Base-by-base conservation (phyloP, 176 grass and related monocot genomes). In the Rhipidocladum racemiflorum region DNA sequence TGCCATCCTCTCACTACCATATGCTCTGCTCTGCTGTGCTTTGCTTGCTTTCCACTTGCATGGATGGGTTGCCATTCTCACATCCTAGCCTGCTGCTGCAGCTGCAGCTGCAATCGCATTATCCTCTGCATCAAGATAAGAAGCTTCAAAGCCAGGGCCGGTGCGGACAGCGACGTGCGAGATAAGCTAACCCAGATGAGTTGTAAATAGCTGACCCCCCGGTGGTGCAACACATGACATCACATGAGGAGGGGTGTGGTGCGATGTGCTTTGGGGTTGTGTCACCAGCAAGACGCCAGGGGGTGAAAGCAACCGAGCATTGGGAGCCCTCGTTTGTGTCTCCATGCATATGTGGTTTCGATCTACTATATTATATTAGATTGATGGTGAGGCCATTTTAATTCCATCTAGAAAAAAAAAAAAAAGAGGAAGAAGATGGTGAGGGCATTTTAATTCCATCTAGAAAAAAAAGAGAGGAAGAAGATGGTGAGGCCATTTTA, bases 241-340 rank as follows among this genome's bases (percentile, higher is more conserved):
- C n/a, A 29, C 44, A 42, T 39, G 34, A 28, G 21, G 74, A 20
- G 21, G 21, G 55, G 17, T 6, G 14, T 3, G 24, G 72, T 24
- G 61, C 32, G 80, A 38, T 28, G 39, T 72, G 55, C 76, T 72
- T 60, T 85, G 21, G 60, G 4, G 67, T 29, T 79, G 56, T 40
- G 85, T 81, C 85, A 62, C 63, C 76, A 45, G 24, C 85, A 82
- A 82, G 62, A 30, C 85, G 68, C 70, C 77, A 15, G 29, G n/a
- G n/a, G 62, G 1, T 54, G 87, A 85, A 89, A 85, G 87, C 51
- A 89, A 75, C 81, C 15, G 10, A 62, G 16, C 69, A 6, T 11
- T 77, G 65, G 28, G 15, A 15, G 45, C 1, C 9, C 7, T 42
- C 39, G 69, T 28, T 9, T 36, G 46, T 79, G 66, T 83, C 64